A percentile compares a stretch with the other conserved stretches of the same genome.
These are phyloP conservation scores for Keithomyces neogunnii DNA, from an alignment of 2,329 filamentous ascomycete species.

Conservation along the genomic window DNA sequence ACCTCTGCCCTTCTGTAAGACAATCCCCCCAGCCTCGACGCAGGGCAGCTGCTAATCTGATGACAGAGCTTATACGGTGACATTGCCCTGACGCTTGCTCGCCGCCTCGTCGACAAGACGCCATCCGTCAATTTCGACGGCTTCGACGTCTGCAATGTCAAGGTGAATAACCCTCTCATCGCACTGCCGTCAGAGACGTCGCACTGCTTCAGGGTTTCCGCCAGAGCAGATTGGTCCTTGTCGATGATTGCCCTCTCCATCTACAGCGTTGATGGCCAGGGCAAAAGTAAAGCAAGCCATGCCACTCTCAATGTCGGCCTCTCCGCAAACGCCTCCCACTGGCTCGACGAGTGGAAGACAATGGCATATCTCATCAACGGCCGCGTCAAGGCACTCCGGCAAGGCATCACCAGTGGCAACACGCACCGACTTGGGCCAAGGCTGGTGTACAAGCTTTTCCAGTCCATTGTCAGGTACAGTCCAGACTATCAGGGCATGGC, in stretches of 20 bases:
- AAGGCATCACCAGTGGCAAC: background rate
- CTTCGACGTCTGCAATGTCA: no score
- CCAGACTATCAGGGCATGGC: slow-evolving; percentile 5
- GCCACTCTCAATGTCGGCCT: background rate
- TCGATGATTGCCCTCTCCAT: slow-evolving; percentile 32
- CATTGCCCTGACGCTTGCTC: slow-evolving; percentile 49
- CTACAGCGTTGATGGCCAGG: slow-evolving; percentile 4
- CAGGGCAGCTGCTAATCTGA: background rate
- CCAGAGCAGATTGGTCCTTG: slow-evolving; percentile 33
- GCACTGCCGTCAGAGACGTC: slow-evolving; percentile 17
- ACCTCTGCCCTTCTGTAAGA: slow-evolving; percentile 5
- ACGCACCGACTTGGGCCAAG: background rate
- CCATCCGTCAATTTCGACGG: no score
- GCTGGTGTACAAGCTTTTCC: slow-evolving; percentile 10
- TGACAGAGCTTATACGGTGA: slow-evolving; percentile 38
- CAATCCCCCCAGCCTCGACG: background rate
- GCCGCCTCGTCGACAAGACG: no score
- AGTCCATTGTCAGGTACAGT: slow-evolving; percentile 6
- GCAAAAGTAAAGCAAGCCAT: background rate
- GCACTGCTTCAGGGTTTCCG: slow-evolving; percentile 22
- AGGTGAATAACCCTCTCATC: slow-evolving; percentile 3
- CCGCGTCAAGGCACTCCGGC: slow-evolving; percentile 46
- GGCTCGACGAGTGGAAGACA: slow-evolving; percentile 14
- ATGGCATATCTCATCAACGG: slow-evolving; percentile 51
- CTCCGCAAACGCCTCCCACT: background rate